Conservation (phyloP, 257 asterid genomes). For the Solanum sitiens region DNA sequence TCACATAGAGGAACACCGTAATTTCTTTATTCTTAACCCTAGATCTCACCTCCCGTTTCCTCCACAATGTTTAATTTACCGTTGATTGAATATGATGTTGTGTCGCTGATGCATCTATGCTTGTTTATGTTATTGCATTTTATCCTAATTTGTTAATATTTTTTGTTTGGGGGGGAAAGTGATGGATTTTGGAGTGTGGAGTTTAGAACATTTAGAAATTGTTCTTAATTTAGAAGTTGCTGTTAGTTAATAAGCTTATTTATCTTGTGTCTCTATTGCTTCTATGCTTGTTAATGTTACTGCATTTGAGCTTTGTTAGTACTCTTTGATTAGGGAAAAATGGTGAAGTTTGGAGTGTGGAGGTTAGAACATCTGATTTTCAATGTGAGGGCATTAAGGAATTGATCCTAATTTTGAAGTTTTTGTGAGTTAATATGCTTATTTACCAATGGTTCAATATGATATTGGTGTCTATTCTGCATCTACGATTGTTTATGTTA, state of each 20-base stretch:
- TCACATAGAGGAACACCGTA: slow-evolving; percentile 54
- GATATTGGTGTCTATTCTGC: background rate
- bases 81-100: background rate
- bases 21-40: background rate
- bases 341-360: background rate
- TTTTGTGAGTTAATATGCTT: background rate
- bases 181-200: background rate
- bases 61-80: background rate
- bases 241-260: background rate
- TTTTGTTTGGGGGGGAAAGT: background rate
- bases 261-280: background rate
- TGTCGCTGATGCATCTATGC: background rate
- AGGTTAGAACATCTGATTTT: background rate
- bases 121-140: background rate
- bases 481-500: background rate
- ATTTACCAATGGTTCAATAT: background rate
- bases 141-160: background rate
- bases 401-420: background rate
- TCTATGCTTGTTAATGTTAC: background rate
- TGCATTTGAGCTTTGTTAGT: background rate
- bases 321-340: background rate
- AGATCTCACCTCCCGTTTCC: background rate
- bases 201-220: background rate
- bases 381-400: background rate
- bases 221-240: background rate